Evolutionary conservation across 257 asterid genomes (phyloP), one percentile per base, ranked within the genome.

Genomic region (Solanum arcanum): DNA sequence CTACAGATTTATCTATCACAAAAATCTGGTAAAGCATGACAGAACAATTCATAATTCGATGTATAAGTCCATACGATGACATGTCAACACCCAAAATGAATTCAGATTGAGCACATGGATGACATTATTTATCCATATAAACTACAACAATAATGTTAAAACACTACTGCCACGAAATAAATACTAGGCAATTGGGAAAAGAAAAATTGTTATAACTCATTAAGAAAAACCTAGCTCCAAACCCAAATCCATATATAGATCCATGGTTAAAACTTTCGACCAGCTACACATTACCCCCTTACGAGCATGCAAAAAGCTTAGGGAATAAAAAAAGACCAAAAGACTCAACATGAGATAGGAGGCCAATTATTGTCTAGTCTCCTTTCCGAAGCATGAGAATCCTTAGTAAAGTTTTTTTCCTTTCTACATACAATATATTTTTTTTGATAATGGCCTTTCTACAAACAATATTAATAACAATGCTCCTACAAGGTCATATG

Each of bases 401-500:
- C 46, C 44, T 6, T 29, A 27, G 4, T 25, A 49, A 46, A 16
- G 62, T 16, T 80, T 44, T 41, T 44, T 77, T 5, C 83, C 83
- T 77, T n/a, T 77, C 37, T 44, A 25, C 35, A 11, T 20, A 74
- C 52, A 74, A 11, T 21, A 52, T 52, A 90, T 85, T 93, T 15
- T 44, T 44, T 44, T 44, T 4, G 49, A 44, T 12, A 44, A 44
- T 44, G 49, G 20, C 82, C 82, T 74, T 37, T 74, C 31, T 39
- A 21, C 29, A 9, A 14, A 78, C 64, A 25, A 25, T 25, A 64
- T 64, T 91, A 86, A 94, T 16, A 97, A 95, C 86, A 91, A 93
- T 42, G 93, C 93, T 77, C 94, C 95, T 64, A 94, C 93, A 90
- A 92, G 98, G 88, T 86, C 96, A 37, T 89, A 92, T 86, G 86